These are phyloP conservation scores for Cutaneotrichosporon mucoides DNA, from an alignment of 1,284 basidiomycete genomes.

Conservation along the genomic window DNA sequence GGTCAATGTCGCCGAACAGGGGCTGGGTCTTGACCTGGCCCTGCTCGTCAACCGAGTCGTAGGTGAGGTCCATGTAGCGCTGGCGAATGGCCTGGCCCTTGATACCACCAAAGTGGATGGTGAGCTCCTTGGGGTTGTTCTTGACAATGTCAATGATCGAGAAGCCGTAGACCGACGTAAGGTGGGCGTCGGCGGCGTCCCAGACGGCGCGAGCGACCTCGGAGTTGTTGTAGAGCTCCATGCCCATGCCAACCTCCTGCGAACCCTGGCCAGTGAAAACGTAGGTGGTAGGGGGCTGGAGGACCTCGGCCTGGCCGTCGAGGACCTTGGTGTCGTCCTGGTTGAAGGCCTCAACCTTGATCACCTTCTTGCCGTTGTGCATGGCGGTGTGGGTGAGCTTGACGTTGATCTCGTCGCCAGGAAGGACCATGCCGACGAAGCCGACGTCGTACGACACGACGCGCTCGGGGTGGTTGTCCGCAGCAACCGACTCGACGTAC, in stretches of 20 bases:
- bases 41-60: constrained; percentile 92
- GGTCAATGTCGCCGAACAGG: constrained; percentile 86
- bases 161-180: constrained; percentile 90
- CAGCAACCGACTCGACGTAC: constrained; percentile 89
- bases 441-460: constrained; percentile 85
- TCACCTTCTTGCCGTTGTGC: constrained; percentile 86
- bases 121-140: constrained; percentile 95
- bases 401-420: constrained; percentile 80
- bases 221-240: constrained; percentile 93
- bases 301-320: constrained; percentile 86
- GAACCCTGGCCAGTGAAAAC: constrained; percentile 99
- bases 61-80: constrained; percentile 98
- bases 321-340: constrained; percentile 83
- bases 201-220: constrained; percentile 92
- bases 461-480: constrained; percentile 85
- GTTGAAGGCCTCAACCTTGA: constrained; percentile 86
- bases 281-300: constrained; percentile 87
- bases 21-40: constrained; percentile 91
- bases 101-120: constrained; percentile 97
- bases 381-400: constrained; percentile 86
- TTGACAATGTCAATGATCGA: constrained; percentile 98
- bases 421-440: constrained; percentile 98
- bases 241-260: constrained; percentile 98
- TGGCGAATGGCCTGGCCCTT: constrained; percentile 97
- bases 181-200: constrained; percentile 91